Base-by-base conservation (phyloP, 805 yeast genomes). In the Kazachstania bromeliacearum region DNA sequence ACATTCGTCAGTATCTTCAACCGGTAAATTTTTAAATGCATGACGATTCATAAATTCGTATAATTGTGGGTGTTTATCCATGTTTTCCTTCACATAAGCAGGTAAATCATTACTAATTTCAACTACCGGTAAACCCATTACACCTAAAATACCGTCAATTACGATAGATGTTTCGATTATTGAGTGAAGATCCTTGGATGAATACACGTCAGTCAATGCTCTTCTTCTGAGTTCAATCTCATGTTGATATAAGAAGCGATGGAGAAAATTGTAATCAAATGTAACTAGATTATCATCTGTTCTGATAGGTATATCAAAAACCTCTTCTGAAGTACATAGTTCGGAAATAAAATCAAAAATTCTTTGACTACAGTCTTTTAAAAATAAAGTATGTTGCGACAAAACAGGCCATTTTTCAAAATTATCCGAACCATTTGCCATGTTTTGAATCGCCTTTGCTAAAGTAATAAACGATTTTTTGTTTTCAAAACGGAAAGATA, bases 391-490 rank as follows among this genome's bases (percentile, higher is more conserved):
- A 38, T 66, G 59, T 3, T 62, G 40, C 5, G 53, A 53, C 32
- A 78, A 55, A 1, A 75, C 57, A 1, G 81, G 78, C 73, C 81
- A 74, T 50, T 75, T 85, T 32, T 77, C 58, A 16, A 77, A 59
- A 3, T 67, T 63, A 5, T 82, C 63, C 0, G 89, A 70, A 23
- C 85, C 88, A 55, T 87, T 88, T 1, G 94, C 94, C 64, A 85
- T 73, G 45, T 77, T 73, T 59, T 88, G 96, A 19, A 88, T 60
- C 10, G 81, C 77, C 47, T 84, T 82, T 1, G 94, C 94, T 21
- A 87, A 56, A 39, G 83, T 76, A 44, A 87, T 74, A 36, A 82
- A 69, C 0, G 82, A 73, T 45, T 92, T 69, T 43, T 84, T 66
- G 2, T 66, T 63, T 18, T 50, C 54, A 12, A 56, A 44, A 35